Percentiles rank a stretch among this genome's conserved stretches.
These are phyloP conservation scores for Apiotrichum montevideense DNA, from an alignment of 1,284 basidiomycete genomes.

Conservation along the genomic window DNA sequence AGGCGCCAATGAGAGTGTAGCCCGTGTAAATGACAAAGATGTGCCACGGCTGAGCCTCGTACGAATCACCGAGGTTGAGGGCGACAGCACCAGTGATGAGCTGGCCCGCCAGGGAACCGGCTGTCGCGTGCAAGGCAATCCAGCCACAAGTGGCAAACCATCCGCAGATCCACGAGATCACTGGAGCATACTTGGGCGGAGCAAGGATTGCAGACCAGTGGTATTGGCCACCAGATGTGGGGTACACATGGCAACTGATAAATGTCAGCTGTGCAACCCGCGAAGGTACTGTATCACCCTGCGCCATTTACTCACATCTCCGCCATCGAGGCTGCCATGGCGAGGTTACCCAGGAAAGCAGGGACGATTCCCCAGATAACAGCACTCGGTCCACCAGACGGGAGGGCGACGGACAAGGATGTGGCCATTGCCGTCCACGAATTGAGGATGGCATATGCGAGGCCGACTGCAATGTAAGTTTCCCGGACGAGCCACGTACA, in stretches of 20 bases:
- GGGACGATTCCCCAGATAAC: conserved; percentile 45
- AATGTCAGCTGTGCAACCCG: not conserved
- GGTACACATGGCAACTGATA: conserved; percentile 10
- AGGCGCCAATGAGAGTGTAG: conserved; percentile 29
- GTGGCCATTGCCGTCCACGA: conserved; percentile 28
- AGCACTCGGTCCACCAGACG: conserved; percentile 42
- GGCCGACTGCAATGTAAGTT: conserved; percentile 15
- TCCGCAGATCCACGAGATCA: conserved; percentile 1
- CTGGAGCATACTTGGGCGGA: not conserved
- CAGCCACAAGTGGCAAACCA: conserved; percentile 27
- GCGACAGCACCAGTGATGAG: conserved; percentile 45
- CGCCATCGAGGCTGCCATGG: conserved; percentile 40
- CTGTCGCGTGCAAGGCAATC: conserved; percentile 43
- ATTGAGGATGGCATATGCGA: conserved; percentile 31
- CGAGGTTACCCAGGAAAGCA: conserved; percentile 37
- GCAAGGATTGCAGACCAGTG: conserved; percentile 43
- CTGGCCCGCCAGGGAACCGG: conserved; percentile 26
- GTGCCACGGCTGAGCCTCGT: conserved; percentile 30
- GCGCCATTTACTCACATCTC: conserved; percentile 25
- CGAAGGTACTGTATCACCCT: no score
- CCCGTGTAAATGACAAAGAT: conserved; percentile 35
- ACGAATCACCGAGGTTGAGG: conserved; percentile 25
- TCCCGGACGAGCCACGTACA: no score
- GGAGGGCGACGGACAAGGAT: conserved; percentile 26
- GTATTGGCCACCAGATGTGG: conserved; percentile 43